Evolutionary conservation across 768 basidiomycete species (phyloP).

Genomic region (Calocybe gangraenosa): DNA sequence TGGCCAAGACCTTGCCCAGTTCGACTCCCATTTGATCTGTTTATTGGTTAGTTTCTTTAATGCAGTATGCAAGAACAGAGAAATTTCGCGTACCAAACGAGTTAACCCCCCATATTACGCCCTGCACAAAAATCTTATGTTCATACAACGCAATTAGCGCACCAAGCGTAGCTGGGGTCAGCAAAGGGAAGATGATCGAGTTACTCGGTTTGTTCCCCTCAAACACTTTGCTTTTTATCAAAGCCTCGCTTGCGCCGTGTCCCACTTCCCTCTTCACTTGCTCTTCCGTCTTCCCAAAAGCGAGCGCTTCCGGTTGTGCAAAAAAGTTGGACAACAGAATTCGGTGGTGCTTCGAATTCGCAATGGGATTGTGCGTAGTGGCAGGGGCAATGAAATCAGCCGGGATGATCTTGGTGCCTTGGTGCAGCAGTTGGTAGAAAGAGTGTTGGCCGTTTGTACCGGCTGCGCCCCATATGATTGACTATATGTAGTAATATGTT

Average conservation of each 20-base stretch:
- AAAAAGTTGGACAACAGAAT: slow-evolving; percentile 98
- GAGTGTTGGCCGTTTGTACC: slow-evolving; percentile 99
- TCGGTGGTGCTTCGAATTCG: slow-evolving; percentile 87
- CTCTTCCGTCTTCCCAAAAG: slow-evolving; percentile 95
- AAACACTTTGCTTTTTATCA: slow-evolving; percentile 97
- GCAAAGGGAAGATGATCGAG: slow-evolving; percentile 89
- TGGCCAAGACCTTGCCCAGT: slow-evolving; percentile 95
- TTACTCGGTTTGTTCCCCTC: slow-evolving; percentile 97
- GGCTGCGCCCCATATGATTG: slow-evolving; percentile 98
- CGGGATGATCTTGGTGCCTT: slow-evolving; percentile 90
- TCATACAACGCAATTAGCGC: slow-evolving; percentile 90
- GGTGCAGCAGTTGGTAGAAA: slow-evolving; percentile 97
- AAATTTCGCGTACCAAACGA: slow-evolving; percentile 72
- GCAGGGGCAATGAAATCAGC: slow-evolving; percentile 91
- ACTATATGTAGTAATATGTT: slow-evolving; percentile 37
- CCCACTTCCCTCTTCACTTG: slow-evolving; percentile 71
- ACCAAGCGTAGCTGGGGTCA: slow-evolving; percentile 88
- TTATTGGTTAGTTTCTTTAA: background rate
- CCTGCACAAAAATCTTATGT: slow-evolving; percentile 99
- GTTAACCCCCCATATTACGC: slow-evolving; percentile 98
- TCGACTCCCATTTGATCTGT: slow-evolving; percentile 99
- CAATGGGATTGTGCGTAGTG: slow-evolving; percentile 87
- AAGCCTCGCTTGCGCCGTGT: slow-evolving; percentile 67
- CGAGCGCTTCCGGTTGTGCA: slow-evolving; percentile 95
- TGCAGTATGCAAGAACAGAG: background rate